These are phyloP conservation scores for Barbarea vulgaris DNA, from an alignment of 345 rosid genomes.

Conservation along the genomic window DNA sequence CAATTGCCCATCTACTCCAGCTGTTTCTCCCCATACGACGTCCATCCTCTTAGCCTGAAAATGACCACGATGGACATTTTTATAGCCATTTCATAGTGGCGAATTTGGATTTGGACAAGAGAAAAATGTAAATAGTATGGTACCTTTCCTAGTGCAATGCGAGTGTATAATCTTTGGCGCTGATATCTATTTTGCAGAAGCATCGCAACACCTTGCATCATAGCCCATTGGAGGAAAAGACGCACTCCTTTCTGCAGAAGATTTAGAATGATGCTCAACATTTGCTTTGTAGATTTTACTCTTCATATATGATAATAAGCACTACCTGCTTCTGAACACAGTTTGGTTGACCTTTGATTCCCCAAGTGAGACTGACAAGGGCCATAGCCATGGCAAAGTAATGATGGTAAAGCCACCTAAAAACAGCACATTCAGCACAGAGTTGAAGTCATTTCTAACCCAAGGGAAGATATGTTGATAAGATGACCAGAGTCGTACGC, in stretches of 20 bases:
- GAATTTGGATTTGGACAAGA: neutral
- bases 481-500: neutral
- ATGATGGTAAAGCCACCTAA: slow-evolving; percentile 99
- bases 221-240: slow-evolving; percentile 99
- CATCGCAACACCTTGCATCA: slow-evolving; percentile 99
- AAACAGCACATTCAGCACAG: slow-evolving; percentile 34
- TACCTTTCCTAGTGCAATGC: slow-evolving; percentile 98
- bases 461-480: neutral
- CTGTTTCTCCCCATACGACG: slow-evolving; percentile 99
- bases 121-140: slow-evolving; percentile 12
- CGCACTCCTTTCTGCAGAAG: slow-evolving; percentile 84
- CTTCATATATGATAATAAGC: slow-evolving; percentile 27
- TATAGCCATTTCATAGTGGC: neutral
- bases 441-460: neutral
- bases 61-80: slow-evolving; percentile 11
- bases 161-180: slow-evolving; percentile 98
- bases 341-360: slow-evolving; percentile 93
- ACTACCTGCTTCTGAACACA: slow-evolving; percentile 94
- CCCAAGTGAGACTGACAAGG: slow-evolving; percentile 98
- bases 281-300: slow-evolving; percentile 16
- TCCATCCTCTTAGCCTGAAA: slow-evolving; percentile 98
- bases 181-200: slow-evolving; percentile 98
- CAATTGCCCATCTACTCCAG: slow-evolving; percentile 95
- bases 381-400: slow-evolving; percentile 97
- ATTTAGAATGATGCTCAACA: slow-evolving; percentile 14